Evolutionary conservation across 768 basidiomycete species (phyloP).

Genomic region (Gautieria morchelliformis): DNA sequence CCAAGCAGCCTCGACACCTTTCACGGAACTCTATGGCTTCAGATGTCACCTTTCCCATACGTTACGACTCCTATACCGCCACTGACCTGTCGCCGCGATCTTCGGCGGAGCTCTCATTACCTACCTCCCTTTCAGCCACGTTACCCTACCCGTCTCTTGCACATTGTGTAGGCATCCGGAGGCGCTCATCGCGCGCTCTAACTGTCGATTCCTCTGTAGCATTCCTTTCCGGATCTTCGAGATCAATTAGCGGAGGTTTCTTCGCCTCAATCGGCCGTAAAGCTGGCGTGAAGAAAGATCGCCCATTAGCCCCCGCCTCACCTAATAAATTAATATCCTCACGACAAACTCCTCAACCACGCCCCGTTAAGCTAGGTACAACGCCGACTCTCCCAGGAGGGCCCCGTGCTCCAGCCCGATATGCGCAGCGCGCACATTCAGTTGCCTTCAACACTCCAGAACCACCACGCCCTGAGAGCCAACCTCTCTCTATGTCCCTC

Average conservation of each 20-base stretch:
- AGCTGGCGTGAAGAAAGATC: constrained; percentile 39
- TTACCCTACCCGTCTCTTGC: constrained; percentile 74
- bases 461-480: not conserved
- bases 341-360: constrained; percentile 21
- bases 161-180: constrained; percentile 21
- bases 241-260: constrained; percentile 48
- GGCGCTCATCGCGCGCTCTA: constrained; percentile 25
- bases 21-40: constrained; percentile 67
- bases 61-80: constrained; percentile 68
- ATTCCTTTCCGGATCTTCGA: constrained; percentile 28
- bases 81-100: constrained; percentile 54
- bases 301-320: constrained; percentile 23
- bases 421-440: constrained; percentile 3
- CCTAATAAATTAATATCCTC: constrained; percentile 29
- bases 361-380: constrained; percentile 22
- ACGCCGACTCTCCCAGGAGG: constrained; percentile 32
- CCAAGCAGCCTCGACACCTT: constrained; percentile 49
- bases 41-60: constrained; percentile 69
- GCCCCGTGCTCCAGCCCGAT: constrained; percentile 10
- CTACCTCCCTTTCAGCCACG: constrained; percentile 42
- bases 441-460: not conserved
- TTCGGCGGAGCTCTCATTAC: constrained; percentile 37
- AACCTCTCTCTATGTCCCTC: constrained; percentile 2
- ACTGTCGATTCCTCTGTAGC: constrained; percentile 18
- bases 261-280: constrained; percentile 70